Evolutionary conservation across 2,329 filamentous ascomycete genomes (phyloP).

Genomic region (Monosporascus cannonballus): DNA sequence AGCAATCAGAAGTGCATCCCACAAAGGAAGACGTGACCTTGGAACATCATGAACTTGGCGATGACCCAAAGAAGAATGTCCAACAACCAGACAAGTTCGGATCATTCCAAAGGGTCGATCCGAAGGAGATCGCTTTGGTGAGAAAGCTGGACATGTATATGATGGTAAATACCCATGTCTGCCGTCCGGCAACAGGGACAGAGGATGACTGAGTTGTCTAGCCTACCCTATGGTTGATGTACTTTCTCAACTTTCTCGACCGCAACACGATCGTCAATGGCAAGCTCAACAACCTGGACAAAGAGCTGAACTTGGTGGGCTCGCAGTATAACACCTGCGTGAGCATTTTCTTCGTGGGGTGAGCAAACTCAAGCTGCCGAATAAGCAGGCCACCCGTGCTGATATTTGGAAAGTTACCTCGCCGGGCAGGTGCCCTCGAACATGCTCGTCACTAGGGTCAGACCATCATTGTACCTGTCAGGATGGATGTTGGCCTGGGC

Average conservation of each 20-base stretch:
- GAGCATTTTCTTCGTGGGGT: conserved; percentile 25
- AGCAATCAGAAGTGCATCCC: not conserved
- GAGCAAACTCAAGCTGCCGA: not conserved
- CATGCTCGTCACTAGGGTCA: conserved; percentile 3
- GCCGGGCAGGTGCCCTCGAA: conserved; percentile 3
- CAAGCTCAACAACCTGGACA: conserved; percentile 32
- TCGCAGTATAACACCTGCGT: conserved; percentile 31
- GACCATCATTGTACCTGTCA: not conserved
- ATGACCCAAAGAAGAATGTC: conserved; percentile 2
- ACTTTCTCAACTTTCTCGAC: conserved; percentile 26
- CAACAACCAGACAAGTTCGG: conserved; percentile 26
- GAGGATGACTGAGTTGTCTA: conserved; percentile 1
- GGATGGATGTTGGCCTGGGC: not conserved
- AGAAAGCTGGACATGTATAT: conserved; percentile 30
- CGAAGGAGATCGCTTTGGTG: conserved; percentile 29
- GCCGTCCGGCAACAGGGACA: not conserved
- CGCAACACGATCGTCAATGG: conserved; percentile 43
- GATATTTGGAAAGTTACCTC: conserved; percentile 2
- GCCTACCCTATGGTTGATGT: conserved; percentile 29
- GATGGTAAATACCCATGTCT: conserved; percentile 15
- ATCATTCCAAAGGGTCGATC: conserved; percentile 26
- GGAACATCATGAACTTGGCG: not conserved
- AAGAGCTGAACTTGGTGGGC: conserved; percentile 31
- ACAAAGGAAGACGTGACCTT: not conserved
- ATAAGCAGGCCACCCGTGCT: not conserved